phyloP scores from a whole-genome alignment of 2,329 filamentous ascomycete genomes.

The Diaporthe vexans region DNA sequence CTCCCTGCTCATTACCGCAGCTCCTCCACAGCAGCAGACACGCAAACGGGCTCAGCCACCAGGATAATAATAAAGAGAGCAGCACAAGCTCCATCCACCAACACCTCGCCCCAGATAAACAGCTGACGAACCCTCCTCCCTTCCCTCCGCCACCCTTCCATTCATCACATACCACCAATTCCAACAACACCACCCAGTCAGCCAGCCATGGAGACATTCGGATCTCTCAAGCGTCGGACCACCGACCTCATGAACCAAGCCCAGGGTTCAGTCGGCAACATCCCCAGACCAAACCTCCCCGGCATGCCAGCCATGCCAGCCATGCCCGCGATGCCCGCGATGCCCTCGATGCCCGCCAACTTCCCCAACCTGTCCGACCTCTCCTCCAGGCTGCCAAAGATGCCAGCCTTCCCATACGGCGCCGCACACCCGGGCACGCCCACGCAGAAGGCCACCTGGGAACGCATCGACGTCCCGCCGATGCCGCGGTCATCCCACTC shows the following conservation, averaged over 20 bases:
- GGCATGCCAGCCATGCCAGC: constrained; percentile 47
- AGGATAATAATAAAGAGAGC: constrained; percentile 26
- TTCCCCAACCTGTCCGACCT: constrained; percentile 45
- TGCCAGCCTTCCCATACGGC: constrained; percentile 43
- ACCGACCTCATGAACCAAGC: constrained; percentile 37
- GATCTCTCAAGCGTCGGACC: constrained; percentile 38
- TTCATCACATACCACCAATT: neutral
- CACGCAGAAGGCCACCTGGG: constrained; percentile 71
- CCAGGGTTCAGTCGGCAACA: constrained; percentile 36
- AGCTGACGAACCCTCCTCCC: neutral
- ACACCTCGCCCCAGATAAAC: constrained; percentile 12
- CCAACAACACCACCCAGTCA: neutral
- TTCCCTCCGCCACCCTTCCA: neutral
- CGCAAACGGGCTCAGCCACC: constrained; percentile 35
- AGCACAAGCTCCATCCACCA: constrained; percentile 8
- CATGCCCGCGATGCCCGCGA: constrained; percentile 42
- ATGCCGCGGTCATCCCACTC: constrained; percentile 83
- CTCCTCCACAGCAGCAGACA: constrained; percentile 30
- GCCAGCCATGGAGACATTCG: constrained; percentile 34
- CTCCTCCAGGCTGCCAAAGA: constrained; percentile 45
- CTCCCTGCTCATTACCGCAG: constrained; percentile 34
- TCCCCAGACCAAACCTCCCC: constrained; percentile 38
- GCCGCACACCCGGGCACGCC: constrained; percentile 42
- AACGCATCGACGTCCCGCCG: constrained; percentile 66
- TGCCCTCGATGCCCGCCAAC: constrained; percentile 40